Evolutionary conservation across 192 early-diverging fungal species (phyloP).

Genomic region (Coemansia sp.): DNA sequence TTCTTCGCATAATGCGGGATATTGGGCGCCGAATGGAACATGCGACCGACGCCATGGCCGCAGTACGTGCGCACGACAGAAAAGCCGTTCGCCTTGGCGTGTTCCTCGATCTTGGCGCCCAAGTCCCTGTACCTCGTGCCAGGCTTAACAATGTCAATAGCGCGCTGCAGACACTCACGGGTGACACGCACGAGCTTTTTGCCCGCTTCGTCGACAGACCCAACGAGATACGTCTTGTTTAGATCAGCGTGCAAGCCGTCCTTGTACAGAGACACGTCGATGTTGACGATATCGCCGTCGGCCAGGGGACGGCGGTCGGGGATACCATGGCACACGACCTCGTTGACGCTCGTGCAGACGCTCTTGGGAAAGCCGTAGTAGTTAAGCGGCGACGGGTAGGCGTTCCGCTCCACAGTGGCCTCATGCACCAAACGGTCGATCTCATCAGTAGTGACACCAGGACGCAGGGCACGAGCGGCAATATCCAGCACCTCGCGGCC

Average conservation of each 20-base stretch:
- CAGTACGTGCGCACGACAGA: constrained; percentile 90
- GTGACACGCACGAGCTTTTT: constrained; percentile 75
- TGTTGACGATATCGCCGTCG: constrained; percentile 96
- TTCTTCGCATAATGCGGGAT: constrained; percentile 95
- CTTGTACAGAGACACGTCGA: constrained; percentile 86
- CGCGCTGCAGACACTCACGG: constrained; percentile 84
- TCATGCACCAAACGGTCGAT: constrained; percentile 96
- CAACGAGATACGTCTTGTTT: constrained; percentile 91
- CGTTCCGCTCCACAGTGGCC: constrained; percentile 84
- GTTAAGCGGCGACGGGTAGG: constrained; percentile 96
- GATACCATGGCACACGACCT: constrained; percentile 98
- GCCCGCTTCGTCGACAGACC: constrained; percentile 77
- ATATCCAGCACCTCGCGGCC: constrained; percentile 88
- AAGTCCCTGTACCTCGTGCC: constrained; percentile 90
- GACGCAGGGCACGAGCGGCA: constrained; percentile 72
- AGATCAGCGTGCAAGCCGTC: constrained; percentile 95
- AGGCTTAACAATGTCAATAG: constrained; percentile 90
- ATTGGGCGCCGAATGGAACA: constrained; percentile 90
- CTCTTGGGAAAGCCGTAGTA: constrained; percentile 97
- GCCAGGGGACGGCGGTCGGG: constrained; percentile 89
- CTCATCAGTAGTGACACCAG: constrained; percentile 92
- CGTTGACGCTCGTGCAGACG: constrained; percentile 85
- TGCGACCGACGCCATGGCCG: constrained; percentile 85
- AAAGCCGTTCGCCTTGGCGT: constrained; percentile 81
- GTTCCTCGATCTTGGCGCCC: constrained; percentile 84